Percentiles rank a stretch among this genome's conserved stretches.
phyloP scores from a whole-genome alignment of 371 early-diverging fungal genomes.

The Mortierella sp. region DNA sequence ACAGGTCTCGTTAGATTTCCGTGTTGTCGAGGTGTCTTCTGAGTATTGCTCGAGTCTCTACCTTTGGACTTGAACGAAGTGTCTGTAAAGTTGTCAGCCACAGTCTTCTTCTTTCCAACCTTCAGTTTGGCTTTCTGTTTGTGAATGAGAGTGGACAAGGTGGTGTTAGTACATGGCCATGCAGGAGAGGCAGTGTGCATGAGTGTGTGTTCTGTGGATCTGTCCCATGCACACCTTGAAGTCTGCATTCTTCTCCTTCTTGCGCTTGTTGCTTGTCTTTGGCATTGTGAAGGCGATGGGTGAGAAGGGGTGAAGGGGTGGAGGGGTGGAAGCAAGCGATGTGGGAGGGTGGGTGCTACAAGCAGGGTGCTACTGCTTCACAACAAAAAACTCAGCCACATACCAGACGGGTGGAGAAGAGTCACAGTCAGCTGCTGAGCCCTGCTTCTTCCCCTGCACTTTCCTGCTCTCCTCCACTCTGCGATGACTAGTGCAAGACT shows the following conservation, averaged over 20 bases:
- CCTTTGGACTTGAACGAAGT: conserved; percentile 87
- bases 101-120: conserved; percentile 87
- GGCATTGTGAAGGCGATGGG: conserved; percentile 62
- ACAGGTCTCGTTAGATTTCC: too few species aligned
- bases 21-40: neutral
- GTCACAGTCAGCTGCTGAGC: too few species aligned
- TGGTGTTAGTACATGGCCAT: neutral
- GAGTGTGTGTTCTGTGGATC: neutral
- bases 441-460: too few species aligned
- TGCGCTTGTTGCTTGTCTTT: conserved; percentile 74
- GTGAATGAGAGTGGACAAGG: neutral
- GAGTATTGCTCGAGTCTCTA: conserved; percentile 33
- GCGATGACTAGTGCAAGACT: too few species aligned
- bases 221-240: conserved; percentile 66
- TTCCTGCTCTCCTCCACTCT: too few species aligned
- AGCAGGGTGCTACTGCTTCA: too few species aligned
- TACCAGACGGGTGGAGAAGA: too few species aligned
- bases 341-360: too few species aligned
- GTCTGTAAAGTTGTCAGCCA: conserved; percentile 83
- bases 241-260: conserved; percentile 82
- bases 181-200: too few species aligned
- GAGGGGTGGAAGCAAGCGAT: too few species aligned
- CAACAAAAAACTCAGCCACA: too few species aligned
- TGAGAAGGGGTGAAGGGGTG: neutral
- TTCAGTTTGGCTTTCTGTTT: conserved; percentile 90